Evolutionary conservation across 2,329 filamentous ascomycete genomes (phyloP).

Genomic region (Orbilia blumenaviensis): DNA sequence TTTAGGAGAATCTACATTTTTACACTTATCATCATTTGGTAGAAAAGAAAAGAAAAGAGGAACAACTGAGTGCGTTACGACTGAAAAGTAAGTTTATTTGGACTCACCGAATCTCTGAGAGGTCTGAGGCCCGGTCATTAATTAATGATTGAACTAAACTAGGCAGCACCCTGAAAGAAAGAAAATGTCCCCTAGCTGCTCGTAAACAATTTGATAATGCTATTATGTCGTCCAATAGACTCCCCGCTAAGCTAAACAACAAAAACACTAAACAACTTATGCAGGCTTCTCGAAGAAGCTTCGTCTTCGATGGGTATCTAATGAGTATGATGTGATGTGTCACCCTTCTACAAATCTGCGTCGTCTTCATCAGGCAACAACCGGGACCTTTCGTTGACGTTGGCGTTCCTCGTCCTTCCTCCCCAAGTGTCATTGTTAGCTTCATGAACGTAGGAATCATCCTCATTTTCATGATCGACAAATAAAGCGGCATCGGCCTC

Average conservation of each 20-base stretch:
- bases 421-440: constrained; percentile 24
- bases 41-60: too few relatives aligned
- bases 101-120: too few relatives aligned
- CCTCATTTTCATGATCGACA: constrained; percentile 19
- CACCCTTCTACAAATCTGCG: constrained; percentile 7
- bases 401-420: constrained; percentile 7
- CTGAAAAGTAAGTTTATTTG: too few relatives aligned
- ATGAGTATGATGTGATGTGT: not conserved
- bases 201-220: constrained; percentile 1
- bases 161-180: not conserved
- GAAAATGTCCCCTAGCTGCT: not conserved
- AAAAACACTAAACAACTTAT: not conserved
- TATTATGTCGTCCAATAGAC: not conserved
- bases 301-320: constrained; percentile 11
- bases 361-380: constrained; percentile 41
- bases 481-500: constrained; percentile 43
- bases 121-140: too few relatives aligned
- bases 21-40: too few relatives aligned
- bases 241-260: not conserved
- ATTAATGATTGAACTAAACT: not conserved
- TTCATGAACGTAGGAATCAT: constrained; percentile 43
- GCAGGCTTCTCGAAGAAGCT: not conserved
- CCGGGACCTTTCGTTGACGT: constrained; percentile 40
- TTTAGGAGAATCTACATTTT: too few relatives aligned
- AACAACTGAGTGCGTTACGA: too few relatives aligned